Evolutionary conservation across 2,329 filamentous ascomycete genomes (phyloP), one percentile per base, ranked within the genome.

Genomic region (Colletotrichum spaethianum): DNA sequence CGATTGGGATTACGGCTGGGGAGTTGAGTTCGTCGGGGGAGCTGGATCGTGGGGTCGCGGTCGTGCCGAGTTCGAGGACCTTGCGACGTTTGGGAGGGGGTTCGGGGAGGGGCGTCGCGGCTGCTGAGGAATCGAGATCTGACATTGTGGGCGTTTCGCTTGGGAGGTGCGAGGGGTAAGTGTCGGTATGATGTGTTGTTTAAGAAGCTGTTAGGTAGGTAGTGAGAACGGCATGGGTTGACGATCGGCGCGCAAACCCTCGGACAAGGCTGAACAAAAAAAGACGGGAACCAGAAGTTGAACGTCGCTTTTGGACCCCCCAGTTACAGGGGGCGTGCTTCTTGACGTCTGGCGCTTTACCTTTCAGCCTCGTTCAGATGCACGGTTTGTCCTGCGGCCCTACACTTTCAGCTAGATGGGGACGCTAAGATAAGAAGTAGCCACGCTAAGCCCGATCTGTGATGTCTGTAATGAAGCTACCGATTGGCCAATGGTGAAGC

Each of bases 1-100:
- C 38, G n/a, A n/a, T 44, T 26, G 33, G 20, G 26, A 64, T 28
- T 5, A 57, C 48, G 48, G 61, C 38, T 6, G 61, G 36, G 36
- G 44, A 57, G 46, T 48, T 66, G 20, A 72, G 73, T 46, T 87
- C 85, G 72, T 88, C 86, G 9, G 88, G 84, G 42, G 83, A 86
- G 70, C 82, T 83, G 76, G 85, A 84, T 44, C 80, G 79, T 12
- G 82, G 81, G 11, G 82, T 82, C 76, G 82, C 80, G 62, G 79
- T 80, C 62, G 79, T 77, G 74, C 81, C 84, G 66, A 83, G 84
- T 61, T 84, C 81, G 72, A 79, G 75, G 44, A 84, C 78, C 76
- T 81, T 82, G 70, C 84, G 82, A 40, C 83, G 80, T 74, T 86
- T 85, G 11, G 82, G 79, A 16, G 82, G 81, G 20, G 82, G 82